A percentile compares a stretch with the other conserved stretches of the same genome.
phyloP scores from a whole-genome alignment of 495 filamentous ascomycete genomes.

The Massariosphaeria phaeospora region DNA sequence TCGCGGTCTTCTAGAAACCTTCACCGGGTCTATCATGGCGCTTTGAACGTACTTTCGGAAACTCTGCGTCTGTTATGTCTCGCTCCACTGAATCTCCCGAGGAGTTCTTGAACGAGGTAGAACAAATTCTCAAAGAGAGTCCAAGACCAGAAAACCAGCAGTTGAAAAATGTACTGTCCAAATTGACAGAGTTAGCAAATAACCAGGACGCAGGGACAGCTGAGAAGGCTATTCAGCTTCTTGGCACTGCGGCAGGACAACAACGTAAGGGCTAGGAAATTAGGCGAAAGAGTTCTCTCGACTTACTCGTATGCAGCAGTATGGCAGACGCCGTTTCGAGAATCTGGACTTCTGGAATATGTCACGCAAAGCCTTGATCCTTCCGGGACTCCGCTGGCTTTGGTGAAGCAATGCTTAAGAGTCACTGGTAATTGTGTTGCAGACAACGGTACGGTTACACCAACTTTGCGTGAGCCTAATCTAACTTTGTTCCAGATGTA shows the following conservation, averaged over 20 bases:
- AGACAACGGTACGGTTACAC: slow-evolving; percentile 22
- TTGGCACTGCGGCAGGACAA: slow-evolving; percentile 25
- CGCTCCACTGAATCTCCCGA: slow-evolving; percentile 3
- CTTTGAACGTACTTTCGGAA: too few species aligned
- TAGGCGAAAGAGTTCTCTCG: background rate
- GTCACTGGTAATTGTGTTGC: slow-evolving; percentile 31
- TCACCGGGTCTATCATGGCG: too few species aligned
- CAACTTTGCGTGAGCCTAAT: background rate
- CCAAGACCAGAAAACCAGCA: background rate
- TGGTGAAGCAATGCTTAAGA: slow-evolving; percentile 27
- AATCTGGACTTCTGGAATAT: slow-evolving; percentile 15
- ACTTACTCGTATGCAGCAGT: slow-evolving; percentile 1
- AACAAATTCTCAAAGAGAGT: background rate
- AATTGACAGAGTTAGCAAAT: background rate
- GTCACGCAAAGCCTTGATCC: slow-evolving; percentile 11
- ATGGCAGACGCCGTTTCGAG: slow-evolving; percentile 17
- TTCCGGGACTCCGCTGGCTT: background rate
- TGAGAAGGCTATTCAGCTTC: slow-evolving; percentile 7
- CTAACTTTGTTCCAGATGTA: slow-evolving; percentile 7
- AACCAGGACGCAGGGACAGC: background rate
- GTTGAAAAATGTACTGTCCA: slow-evolving; percentile 2
- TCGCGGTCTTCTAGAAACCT: too few species aligned
- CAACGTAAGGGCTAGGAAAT: slow-evolving; percentile 4
- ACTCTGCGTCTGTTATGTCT: slow-evolving; percentile 8
- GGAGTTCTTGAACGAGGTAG: slow-evolving; percentile 12